Evolutionary conservation across 257 asterid genomes (phyloP).

Genomic region (Solanum dulcamara): DNA sequence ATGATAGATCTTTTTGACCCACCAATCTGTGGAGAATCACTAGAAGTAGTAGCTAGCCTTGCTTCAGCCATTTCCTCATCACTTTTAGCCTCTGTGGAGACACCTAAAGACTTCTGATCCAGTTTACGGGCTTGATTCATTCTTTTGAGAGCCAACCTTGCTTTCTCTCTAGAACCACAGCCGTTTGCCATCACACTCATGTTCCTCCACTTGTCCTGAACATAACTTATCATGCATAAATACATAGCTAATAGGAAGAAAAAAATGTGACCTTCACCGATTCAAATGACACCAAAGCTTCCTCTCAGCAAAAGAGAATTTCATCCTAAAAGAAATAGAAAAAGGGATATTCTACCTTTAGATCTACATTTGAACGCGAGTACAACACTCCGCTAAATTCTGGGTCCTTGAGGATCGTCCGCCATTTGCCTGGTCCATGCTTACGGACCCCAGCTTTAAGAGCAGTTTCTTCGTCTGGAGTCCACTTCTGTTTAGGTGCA

Average conservation of each 20-base stretch:
- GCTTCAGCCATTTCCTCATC: slow-evolving; percentile 60
- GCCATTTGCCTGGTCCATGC: slow-evolving; percentile 97
- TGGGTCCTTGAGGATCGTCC: slow-evolving; percentile 88
- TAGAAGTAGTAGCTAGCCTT: slow-evolving; percentile 43
- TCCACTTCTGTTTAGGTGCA: slow-evolving; percentile 98
- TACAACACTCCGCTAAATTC: slow-evolving; percentile 66
- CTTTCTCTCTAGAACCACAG: slow-evolving; percentile 84
- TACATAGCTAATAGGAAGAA: neutral
- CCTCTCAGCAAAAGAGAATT: neutral
- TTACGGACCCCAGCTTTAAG: slow-evolving; percentile 90
- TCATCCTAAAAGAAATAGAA: neutral
- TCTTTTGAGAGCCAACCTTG: slow-evolving; percentile 65
- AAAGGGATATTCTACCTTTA: slow-evolving; percentile 45
- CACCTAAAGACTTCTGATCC: slow-evolving; percentile 46
- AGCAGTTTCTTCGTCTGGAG: slow-evolving; percentile 96
- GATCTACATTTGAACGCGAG: slow-evolving; percentile 91
- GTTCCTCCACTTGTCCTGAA: slow-evolving; percentile 97
- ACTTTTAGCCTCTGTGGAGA: slow-evolving; percentile 33
- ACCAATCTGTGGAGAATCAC: slow-evolving; percentile 58
- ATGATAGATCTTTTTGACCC: slow-evolving; percentile 72
- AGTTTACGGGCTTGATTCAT: slow-evolving; percentile 44
- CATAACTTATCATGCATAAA: neutral
- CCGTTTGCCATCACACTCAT: slow-evolving; percentile 95
- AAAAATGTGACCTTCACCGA: neutral
- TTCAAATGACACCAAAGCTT: neutral